Evolutionary conservation across 345 rosid species (phyloP).

Genomic region (Sonneratia alba): DNA sequence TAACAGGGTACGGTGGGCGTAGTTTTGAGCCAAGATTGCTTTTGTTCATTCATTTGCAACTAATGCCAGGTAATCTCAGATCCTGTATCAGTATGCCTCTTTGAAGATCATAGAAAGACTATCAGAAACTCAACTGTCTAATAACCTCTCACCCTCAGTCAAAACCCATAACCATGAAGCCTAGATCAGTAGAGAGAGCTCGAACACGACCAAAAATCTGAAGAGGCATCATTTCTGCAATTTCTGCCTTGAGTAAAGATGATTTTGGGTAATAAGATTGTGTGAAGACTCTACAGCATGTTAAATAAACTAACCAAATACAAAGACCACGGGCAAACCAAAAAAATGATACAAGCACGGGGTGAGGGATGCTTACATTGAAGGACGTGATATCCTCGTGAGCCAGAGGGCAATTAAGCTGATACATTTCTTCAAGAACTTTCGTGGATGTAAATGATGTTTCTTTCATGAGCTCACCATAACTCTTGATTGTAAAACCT

Average conservation of each 20-base stretch:
- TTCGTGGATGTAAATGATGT: constrained; percentile 27
- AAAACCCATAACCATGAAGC: neutral
- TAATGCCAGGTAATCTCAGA: no score
- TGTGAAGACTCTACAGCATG: neutral
- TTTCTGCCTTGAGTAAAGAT: neutral
- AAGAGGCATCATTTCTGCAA: neutral
- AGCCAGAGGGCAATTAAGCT: constrained; percentile 17
- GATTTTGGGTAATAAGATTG: no score
- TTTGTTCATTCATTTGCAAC: no score
- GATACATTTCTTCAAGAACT: constrained; percentile 35
- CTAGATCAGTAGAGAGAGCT: neutral
- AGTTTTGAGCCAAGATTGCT: no score
- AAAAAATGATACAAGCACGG: neutral
- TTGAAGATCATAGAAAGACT: no score
- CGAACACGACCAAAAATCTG: neutral
- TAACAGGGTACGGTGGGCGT: no score
- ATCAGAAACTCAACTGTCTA: no score
- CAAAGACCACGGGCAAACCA: neutral
- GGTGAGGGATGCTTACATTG: neutral
- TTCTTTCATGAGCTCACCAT: constrained; percentile 35
- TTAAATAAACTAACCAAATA: neutral
- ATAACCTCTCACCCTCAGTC: no score
- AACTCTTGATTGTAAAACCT: constrained; percentile 45
- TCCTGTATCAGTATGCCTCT: no score
- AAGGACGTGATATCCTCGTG: constrained; percentile 28